Conservation (phyloP, 306 rosid genomes). For the Pterocarpus santalinus region DNA sequence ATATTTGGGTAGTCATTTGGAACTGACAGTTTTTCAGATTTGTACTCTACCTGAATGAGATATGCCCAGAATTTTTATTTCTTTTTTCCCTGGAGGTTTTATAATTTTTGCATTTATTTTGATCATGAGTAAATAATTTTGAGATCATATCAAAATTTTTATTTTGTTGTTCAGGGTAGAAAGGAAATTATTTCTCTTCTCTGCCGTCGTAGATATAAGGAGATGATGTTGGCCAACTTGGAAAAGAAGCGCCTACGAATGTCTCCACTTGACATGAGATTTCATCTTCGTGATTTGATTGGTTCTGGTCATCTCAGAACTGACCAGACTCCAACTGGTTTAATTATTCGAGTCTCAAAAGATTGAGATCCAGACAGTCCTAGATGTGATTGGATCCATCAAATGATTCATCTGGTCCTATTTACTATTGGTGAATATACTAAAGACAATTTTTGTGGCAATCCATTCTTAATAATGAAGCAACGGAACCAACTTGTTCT, state of each 20-base stretch:
- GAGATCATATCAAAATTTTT: slow-evolving; percentile 25
- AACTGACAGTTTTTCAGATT: slow-evolving; percentile 23
- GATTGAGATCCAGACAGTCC: slow-evolving; percentile 56
- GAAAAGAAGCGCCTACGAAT: slow-evolving; percentile 85
- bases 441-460: too few species aligned
- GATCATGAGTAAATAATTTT: slow-evolving; percentile 4
- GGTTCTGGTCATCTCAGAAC: slow-evolving; percentile 85
- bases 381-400: slow-evolving; percentile 19
- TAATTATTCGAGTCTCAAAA: slow-evolving; percentile 76
- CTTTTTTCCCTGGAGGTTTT: background rate
- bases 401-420: slow-evolving; percentile 27
- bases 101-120: background rate
- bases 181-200: slow-evolving; percentile 86
- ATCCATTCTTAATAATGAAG: too few species aligned
- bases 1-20: slow-evolving; percentile 32
- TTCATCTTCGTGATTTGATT: slow-evolving; percentile 90
- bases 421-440: background rate
- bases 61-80: background rate
- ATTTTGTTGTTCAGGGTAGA: slow-evolving; percentile 77
- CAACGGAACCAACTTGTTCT: too few species aligned
- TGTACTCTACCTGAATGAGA: slow-evolving; percentile 16
- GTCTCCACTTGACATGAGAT: slow-evolving; percentile 83
- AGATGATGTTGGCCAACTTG: slow-evolving; percentile 80
- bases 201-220: slow-evolving; percentile 75
- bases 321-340: slow-evolving; percentile 73